Percentiles rank a stretch among this genome's conserved stretches.
Conservation (phyloP, 2,329 filamentous ascomycete genomes). For the Ophiostoma sp. region DNA sequence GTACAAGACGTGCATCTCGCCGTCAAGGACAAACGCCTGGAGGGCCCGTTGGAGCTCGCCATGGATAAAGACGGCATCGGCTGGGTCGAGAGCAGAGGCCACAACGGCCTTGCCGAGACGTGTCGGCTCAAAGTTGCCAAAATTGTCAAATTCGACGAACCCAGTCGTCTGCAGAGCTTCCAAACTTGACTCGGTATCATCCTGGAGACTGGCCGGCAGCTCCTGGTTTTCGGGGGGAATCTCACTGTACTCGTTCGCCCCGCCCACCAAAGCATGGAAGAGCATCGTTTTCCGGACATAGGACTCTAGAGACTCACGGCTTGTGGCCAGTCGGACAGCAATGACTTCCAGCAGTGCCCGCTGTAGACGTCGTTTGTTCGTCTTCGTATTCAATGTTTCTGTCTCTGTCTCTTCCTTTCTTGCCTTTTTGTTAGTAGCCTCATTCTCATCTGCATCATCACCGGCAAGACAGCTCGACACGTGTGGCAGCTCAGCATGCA, state of each 20-base stretch:
- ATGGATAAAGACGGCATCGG: conserved; percentile 73
- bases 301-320: conserved; percentile 63
- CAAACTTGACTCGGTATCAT: conserved; percentile 60
- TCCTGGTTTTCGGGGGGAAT: conserved; percentile 30
- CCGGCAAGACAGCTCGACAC: conserved; percentile 63
- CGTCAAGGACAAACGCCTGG: conserved; percentile 74
- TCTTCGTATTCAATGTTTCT: neutral
- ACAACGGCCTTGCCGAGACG: conserved; percentile 70
- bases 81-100: conserved; percentile 69
- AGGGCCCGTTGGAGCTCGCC: conserved; percentile 67
- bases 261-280: conserved; percentile 52
- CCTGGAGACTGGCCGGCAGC: conserved; percentile 13
- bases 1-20: conserved; percentile 78
- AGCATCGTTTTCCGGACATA: conserved; percentile 69
- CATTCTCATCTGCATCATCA: conserved; percentile 34
- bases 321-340: conserved; percentile 66
- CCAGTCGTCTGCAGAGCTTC: conserved; percentile 30
- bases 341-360: conserved; percentile 72
- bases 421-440: conserved; percentile 45
- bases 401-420: neutral
- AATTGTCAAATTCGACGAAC: conserved; percentile 54
- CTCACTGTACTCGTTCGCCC: conserved; percentile 42
- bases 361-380: conserved; percentile 65
- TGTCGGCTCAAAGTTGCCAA: conserved; percentile 60
- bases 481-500: conserved; percentile 70